phyloP scores from a whole-genome alignment of 176 grass and related monocot genomes.

The Hordeum marinum region DNA sequence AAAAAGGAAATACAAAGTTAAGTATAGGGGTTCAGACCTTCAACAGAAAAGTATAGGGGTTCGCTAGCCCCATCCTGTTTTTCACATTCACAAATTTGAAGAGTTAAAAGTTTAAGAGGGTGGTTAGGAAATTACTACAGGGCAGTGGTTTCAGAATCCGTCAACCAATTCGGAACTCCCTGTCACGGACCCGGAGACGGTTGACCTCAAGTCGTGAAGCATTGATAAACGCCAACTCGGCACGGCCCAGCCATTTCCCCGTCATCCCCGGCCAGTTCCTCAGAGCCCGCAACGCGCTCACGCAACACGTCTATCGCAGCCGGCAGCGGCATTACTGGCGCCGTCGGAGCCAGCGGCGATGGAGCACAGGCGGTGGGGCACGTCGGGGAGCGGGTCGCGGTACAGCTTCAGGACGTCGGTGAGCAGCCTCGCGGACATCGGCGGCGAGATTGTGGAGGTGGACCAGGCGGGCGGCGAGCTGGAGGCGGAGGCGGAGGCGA shows the following conservation, averaged over 20 bases:
- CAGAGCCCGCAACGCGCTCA: not conserved
- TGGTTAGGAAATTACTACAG: too few species aligned
- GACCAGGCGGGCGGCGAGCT: not conserved
- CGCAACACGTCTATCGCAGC: not conserved
- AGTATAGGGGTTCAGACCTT: too few species aligned
- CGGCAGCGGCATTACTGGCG: not conserved
- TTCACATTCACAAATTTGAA: too few species aligned
- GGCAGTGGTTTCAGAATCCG: too few species aligned
- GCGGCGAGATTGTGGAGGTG: constrained; percentile 8
- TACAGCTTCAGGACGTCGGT: constrained; percentile 40
- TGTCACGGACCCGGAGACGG: not conserved
- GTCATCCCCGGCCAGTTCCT: not conserved
- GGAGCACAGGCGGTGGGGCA: constrained; percentile 17
- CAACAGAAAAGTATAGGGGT: too few species aligned
- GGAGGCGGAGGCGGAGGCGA: not conserved
- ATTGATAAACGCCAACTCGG: not conserved
- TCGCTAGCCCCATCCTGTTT: too few species aligned
- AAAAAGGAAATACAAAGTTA: too few species aligned
- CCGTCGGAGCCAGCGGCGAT: not conserved
- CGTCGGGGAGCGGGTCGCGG: constrained; percentile 23
- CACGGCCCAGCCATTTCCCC: not conserved
- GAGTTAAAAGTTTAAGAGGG: too few species aligned
- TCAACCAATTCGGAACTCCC: not conserved
- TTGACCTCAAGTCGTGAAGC: not conserved
- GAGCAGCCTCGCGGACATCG: not conserved